Evolutionary conservation across 108 stramenopile genomes (phyloP).

Genomic region (Stephanodiscus minutulus): DNA sequence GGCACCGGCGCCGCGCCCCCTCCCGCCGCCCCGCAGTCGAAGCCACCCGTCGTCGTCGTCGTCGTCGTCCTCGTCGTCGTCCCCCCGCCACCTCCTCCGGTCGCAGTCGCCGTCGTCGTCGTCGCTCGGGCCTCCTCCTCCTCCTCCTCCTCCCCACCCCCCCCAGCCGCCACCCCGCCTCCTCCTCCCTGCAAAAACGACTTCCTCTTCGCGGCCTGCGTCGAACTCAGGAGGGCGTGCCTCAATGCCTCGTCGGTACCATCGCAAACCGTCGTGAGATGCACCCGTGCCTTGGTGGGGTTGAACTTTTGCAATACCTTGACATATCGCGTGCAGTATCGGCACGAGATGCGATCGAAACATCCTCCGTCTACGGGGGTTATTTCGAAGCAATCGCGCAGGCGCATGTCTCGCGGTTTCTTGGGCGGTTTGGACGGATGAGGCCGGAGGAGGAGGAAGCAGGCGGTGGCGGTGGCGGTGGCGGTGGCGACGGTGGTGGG

Average conservation of each 20-base stretch:
- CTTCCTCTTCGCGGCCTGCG: conserved; percentile 21
- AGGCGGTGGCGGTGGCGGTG: background rate
- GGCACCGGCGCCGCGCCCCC: background rate
- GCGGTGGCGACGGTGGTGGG: too few species aligned
- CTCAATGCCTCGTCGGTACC: conserved; percentile 13
- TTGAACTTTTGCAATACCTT: conserved; percentile 17
- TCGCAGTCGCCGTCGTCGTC: background rate
- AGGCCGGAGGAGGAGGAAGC: too few species aligned
- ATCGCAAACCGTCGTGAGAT: conserved; percentile 1
- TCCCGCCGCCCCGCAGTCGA: background rate
- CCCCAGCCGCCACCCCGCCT: background rate
- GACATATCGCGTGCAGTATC: conserved; percentile 9
- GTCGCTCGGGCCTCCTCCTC: too few species aligned
- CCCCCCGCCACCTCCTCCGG: background rate
- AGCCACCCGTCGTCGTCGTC: too few species aligned
- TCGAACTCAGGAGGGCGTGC: conserved; percentile 3
- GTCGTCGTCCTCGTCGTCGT: too few species aligned
- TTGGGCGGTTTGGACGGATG: background rate
- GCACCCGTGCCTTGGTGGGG: conserved; percentile 14
- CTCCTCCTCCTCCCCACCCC: too few species aligned
- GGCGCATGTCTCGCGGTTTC: conserved; percentile 20
- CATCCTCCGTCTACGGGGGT: conserved; percentile 15
- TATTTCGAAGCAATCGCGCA: conserved; percentile 19
- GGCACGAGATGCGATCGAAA: conserved; percentile 10
- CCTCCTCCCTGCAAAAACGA: background rate